These are phyloP conservation scores for Dichomitus squalens DNA, from an alignment of 1,284 basidiomycete species.

Conservation along the genomic window DNA sequence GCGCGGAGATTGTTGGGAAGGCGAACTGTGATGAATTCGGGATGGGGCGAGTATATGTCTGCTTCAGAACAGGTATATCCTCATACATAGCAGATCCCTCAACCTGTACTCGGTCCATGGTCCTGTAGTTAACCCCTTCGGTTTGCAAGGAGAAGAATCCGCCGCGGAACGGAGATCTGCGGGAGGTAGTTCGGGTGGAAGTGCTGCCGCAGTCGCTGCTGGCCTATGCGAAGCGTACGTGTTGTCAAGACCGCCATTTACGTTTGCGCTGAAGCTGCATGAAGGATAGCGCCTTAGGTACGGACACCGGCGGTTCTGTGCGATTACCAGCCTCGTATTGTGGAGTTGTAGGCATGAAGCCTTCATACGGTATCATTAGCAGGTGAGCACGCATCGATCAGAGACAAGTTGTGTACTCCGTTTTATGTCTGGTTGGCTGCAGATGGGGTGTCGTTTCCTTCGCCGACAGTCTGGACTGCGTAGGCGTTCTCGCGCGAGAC, in stretches of 20 bases:
- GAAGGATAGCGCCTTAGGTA: constrained; percentile 76
- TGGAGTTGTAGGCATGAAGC: constrained; percentile 91
- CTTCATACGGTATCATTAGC: constrained; percentile 91
- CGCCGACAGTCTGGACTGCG: constrained; percentile 94
- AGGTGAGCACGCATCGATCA: constrained; percentile 47
- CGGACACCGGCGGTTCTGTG: constrained; percentile 95
- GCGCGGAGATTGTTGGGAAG: constrained; percentile 82
- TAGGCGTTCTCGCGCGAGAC: constrained; percentile 76
- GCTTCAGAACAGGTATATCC: constrained; percentile 18
- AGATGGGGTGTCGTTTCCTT: constrained; percentile 93
- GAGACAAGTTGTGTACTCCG: neutral
- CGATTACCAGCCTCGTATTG: constrained; percentile 94
- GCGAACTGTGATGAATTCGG: constrained; percentile 99
- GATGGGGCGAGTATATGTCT: constrained; percentile 75
- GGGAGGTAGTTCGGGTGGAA: constrained; percentile 85
- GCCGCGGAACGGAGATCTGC: constrained; percentile 59
- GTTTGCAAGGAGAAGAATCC: constrained; percentile 24
- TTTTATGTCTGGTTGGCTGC: neutral
- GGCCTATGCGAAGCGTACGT: constrained; percentile 80
- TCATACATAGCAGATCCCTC: constrained; percentile 55
- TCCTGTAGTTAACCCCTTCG: constrained; percentile 78
- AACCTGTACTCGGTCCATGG: constrained; percentile 75
- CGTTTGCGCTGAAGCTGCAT: constrained; percentile 1
- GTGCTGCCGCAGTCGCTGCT: constrained; percentile 80
- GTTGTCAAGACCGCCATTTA: neutral